These are phyloP conservation scores for Coemansia sp. DNA, from an alignment of 192 early-diverging fungal genomes.

Conservation along the genomic window DNA sequence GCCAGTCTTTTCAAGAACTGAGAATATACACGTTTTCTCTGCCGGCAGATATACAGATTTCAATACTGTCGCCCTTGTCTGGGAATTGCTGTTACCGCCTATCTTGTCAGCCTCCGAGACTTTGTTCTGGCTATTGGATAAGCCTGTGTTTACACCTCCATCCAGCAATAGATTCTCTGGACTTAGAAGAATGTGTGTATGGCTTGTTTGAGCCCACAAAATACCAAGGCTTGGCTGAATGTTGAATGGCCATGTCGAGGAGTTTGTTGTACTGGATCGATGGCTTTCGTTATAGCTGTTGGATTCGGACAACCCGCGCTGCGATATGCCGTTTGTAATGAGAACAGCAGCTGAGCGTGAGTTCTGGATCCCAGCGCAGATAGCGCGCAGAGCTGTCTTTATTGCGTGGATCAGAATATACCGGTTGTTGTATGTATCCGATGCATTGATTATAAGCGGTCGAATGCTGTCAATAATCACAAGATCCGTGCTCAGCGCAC, in stretches of 20 bases:
- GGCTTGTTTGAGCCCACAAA: constrained; percentile 38
- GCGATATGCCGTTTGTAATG: constrained; percentile 43
- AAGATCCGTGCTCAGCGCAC: constrained; percentile 13
- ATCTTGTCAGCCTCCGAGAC: not conserved
- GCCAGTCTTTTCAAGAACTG: not conserved
- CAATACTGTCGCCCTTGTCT: constrained; percentile 14
- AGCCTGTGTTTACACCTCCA: not conserved
- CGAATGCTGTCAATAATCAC: constrained; percentile 44
- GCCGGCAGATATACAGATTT: constrained; percentile 19
- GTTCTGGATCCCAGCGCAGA: constrained; percentile 8
- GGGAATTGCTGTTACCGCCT: not conserved
- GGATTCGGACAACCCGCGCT: constrained; percentile 7
- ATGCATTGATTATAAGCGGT: constrained; percentile 27
- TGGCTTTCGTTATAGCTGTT: not conserved
- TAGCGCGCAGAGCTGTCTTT: constrained; percentile 26
- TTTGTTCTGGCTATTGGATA: not conserved
- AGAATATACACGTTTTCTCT: constrained; percentile 12
- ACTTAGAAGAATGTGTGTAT: constrained; percentile 28
- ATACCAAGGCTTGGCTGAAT: constrained; percentile 40
- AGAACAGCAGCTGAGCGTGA: constrained; percentile 13
- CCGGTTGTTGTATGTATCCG: constrained; percentile 19
- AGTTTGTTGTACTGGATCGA: not conserved
- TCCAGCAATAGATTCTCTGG: not conserved
- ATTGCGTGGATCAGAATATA: constrained; percentile 31
- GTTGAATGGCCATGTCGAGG: not conserved